phyloP scores from a whole-genome alignment of 1,284 basidiomycete species.

The Rhodotorula sp. region DNA sequence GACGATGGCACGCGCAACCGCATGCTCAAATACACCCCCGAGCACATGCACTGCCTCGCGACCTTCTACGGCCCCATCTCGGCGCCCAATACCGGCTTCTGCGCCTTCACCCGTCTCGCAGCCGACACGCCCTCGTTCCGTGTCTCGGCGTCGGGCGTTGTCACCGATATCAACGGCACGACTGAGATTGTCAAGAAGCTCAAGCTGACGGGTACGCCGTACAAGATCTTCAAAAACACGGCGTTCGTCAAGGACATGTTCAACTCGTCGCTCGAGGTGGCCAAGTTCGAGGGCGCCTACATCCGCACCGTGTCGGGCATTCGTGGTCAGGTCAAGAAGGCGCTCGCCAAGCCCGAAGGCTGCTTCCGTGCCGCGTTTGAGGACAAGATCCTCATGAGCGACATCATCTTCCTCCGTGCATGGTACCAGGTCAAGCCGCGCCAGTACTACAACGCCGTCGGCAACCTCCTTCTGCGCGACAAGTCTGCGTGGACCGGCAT shows the following conservation, averaged over 20 bases:
- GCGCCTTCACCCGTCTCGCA: constrained; percentile 87
- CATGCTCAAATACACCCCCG: constrained; percentile 99
- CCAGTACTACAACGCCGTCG: constrained; percentile 96
- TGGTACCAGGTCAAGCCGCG: constrained; percentile 96
- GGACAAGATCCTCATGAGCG: constrained; percentile 95
- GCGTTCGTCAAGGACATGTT: constrained; percentile 99
- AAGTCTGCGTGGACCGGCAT: constrained; percentile 83
- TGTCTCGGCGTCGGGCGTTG: constrained; percentile 89
- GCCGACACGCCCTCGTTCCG: constrained; percentile 74
- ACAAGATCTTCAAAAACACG: constrained; percentile 99
- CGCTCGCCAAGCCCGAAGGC: constrained; percentile 88
- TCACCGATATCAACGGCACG: constrained; percentile 87
- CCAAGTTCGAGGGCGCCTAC: constrained; percentile 97
- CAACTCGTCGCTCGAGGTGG: constrained; percentile 84
- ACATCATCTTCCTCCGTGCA: constrained; percentile 91
- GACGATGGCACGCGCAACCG: constrained; percentile 98
- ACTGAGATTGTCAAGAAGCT: constrained; percentile 98
- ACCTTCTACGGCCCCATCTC: constrained; percentile 93
- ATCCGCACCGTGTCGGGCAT: constrained; percentile 94
- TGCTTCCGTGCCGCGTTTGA: constrained; percentile 96
- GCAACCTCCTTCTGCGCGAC: constrained; percentile 78
- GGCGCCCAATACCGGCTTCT: constrained; percentile 94
- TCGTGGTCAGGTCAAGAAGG: constrained; percentile 95
- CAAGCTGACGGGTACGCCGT: constrained; percentile 91
- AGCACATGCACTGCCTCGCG: constrained; percentile 98